These are phyloP conservation scores for Shiraia sp. DNA, from an alignment of 2,329 filamentous ascomycete genomes.

Conservation along the genomic window DNA sequence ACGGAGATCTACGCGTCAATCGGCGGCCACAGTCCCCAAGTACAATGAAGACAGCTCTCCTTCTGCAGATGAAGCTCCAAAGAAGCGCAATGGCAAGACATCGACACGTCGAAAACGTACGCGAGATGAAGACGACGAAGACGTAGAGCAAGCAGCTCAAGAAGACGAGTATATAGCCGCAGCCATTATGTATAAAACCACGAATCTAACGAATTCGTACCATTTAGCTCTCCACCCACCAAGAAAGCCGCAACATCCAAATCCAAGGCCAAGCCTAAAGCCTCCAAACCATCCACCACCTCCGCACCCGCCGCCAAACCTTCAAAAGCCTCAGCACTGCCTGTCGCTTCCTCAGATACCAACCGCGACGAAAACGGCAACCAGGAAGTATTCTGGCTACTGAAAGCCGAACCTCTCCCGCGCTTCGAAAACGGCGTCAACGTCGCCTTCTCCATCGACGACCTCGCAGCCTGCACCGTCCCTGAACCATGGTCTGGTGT, in stretches of 20 bases:
- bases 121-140: constrained; percentile 20
- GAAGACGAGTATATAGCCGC: constrained; percentile 2
- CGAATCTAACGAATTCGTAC: background rate
- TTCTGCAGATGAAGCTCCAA: constrained; percentile 13
- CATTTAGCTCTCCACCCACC: constrained; percentile 14
- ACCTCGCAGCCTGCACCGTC: constrained; percentile 70
- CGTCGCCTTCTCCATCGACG: constrained; percentile 93
- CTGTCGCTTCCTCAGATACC: constrained; percentile 18
- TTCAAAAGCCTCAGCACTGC: constrained; percentile 10
- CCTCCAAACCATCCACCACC: constrained; percentile 3
- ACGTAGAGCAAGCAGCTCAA: constrained; percentile 11
- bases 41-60: constrained; percentile 25
- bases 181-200: too few relatives aligned
- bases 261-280: constrained; percentile 10
- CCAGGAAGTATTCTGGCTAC: constrained; percentile 51
- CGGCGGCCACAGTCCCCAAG: constrained; percentile 16
- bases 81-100: constrained; percentile 28
- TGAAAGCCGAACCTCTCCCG: constrained; percentile 74
- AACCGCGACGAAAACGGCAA: constrained; percentile 32
- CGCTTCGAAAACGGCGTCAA: constrained; percentile 85
- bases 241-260: constrained; percentile 25
- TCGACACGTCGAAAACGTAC: constrained; percentile 34
- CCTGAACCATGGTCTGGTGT: constrained; percentile 89
- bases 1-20: constrained; percentile 35
- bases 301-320: constrained; percentile 7